Conservation (phyloP, 2,329 filamentous ascomycete species). For the Calonectria pseudoreteaudii region DNA sequence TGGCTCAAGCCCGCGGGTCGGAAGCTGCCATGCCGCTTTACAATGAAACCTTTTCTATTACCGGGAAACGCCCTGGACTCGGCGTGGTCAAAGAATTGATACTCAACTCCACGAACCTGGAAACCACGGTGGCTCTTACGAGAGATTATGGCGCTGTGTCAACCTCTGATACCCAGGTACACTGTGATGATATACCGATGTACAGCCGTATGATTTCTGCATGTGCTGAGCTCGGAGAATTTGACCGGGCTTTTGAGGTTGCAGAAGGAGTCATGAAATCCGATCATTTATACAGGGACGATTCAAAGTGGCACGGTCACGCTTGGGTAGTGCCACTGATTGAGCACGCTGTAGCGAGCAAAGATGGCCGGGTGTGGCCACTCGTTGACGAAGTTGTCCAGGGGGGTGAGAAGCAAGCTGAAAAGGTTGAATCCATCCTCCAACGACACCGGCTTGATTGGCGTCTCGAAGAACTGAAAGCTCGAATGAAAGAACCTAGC, state of each 20-base stretch:
- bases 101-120: constrained; percentile 39
- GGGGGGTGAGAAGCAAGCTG: constrained; percentile 31
- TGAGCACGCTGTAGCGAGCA: constrained; percentile 39
- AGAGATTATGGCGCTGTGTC: constrained; percentile 45
- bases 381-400: constrained; percentile 45
- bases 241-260: constrained; percentile 51
- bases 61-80: constrained; percentile 41
- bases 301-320: constrained; percentile 23
- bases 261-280: constrained; percentile 32
- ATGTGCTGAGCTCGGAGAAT: constrained; percentile 44
- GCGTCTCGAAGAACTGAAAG: constrained; percentile 22
- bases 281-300: not conserved
- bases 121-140: constrained; percentile 42
- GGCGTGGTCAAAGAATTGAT: constrained; percentile 47
- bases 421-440: constrained; percentile 41
- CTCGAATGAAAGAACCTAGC: not conserved
- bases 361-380: constrained; percentile 49
- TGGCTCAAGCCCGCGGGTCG: constrained; percentile 44
- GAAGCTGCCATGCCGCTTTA: constrained; percentile 50
- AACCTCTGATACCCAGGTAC: constrained; percentile 23
- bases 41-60: constrained; percentile 43
- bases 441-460: constrained; percentile 39
- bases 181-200: constrained; percentile 25
- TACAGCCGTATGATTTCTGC: constrained; percentile 45
- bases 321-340: constrained; percentile 46